Conservation (phyloP, 805 yeast genomes). For the Yarrowia yakushimensis region DNA sequence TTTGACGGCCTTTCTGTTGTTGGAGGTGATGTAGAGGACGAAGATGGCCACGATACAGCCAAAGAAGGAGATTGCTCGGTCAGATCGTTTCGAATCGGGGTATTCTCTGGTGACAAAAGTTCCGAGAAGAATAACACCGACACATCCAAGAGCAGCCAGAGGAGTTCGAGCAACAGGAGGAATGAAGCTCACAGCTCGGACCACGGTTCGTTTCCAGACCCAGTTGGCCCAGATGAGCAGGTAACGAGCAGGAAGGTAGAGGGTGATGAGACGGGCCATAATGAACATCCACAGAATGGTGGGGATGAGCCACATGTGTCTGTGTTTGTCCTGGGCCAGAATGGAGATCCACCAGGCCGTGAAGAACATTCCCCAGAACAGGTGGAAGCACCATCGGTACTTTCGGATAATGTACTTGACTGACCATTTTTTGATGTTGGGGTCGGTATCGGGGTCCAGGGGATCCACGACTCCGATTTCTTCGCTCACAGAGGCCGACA, state of each 20-base stretch:
- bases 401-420: slow-evolving; percentile 9
- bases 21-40: slow-evolving; percentile 47
- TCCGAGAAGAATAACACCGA: slow-evolving; percentile 51
- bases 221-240: slow-evolving; percentile 35
- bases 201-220: slow-evolving; percentile 37
- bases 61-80: slow-evolving; percentile 56
- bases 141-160: slow-evolving; percentile 46
- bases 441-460: slow-evolving; percentile 4
- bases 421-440: neutral
- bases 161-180: slow-evolving; percentile 45
- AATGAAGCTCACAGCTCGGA: slow-evolving; percentile 35
- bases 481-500: slow-evolving; percentile 2
- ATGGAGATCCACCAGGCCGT: slow-evolving; percentile 60
- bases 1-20: slow-evolving; percentile 44
- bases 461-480: slow-evolving; percentile 7
- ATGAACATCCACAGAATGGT: slow-evolving; percentile 51
- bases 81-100: slow-evolving; percentile 46
- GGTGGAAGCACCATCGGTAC: slow-evolving; percentile 30
- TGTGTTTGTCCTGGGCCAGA: slow-evolving; percentile 47
- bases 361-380: slow-evolving; percentile 42
- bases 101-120: slow-evolving; percentile 51
- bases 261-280: slow-evolving; percentile 51
- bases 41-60: slow-evolving; percentile 50
- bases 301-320: slow-evolving; percentile 57
- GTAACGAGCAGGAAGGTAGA: slow-evolving; percentile 45